Evolutionary conservation across 305 asterid species (phyloP).

Genomic region (Nicotiana rustica): DNA sequence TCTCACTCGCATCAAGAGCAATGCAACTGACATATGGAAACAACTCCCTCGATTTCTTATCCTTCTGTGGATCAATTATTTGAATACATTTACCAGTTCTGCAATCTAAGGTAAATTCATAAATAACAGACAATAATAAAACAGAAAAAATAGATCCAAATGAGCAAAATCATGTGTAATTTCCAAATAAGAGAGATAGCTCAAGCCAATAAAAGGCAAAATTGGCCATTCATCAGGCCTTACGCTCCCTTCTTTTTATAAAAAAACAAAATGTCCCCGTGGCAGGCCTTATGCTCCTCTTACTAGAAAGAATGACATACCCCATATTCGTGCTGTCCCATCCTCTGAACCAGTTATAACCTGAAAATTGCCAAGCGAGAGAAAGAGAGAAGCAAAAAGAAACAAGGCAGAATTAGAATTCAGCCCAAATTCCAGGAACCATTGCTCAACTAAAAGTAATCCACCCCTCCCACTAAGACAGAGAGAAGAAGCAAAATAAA

Average conservation of each 20-base stretch:
- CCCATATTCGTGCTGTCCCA: conserved; percentile 94
- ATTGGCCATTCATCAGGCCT: conserved; percentile 16
- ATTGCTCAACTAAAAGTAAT: background rate
- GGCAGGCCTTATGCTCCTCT: background rate
- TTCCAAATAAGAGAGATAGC: conserved; percentile 23
- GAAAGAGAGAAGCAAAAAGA: conserved; percentile 33
- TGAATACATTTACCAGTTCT: conserved; percentile 87
- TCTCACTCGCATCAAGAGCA: conserved; percentile 90
- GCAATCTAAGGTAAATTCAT: conserved; percentile 61
- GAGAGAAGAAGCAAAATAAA: background rate
- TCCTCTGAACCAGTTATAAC: conserved; percentile 98
- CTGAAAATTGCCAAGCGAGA: conserved; percentile 54
- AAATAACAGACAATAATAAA: conserved; percentile 25
- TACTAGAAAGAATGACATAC: conserved; percentile 46
- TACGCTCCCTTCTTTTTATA: background rate
- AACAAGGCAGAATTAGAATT: background rate
- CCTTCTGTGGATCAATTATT: conserved; percentile 64
- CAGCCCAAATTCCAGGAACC: background rate
- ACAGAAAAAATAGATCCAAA: conserved; percentile 13
- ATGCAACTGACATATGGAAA: conserved; percentile 76
- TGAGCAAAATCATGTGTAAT: conserved; percentile 32
- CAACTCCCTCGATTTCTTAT: conserved; percentile 51
- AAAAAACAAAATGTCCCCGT: background rate
- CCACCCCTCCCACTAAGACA: background rate
- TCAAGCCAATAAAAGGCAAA: background rate